Evolutionary conservation across 208 protist species (phyloP), one percentile per base, ranked within the genome.

Genomic region (Hexamita inflata): DNA sequence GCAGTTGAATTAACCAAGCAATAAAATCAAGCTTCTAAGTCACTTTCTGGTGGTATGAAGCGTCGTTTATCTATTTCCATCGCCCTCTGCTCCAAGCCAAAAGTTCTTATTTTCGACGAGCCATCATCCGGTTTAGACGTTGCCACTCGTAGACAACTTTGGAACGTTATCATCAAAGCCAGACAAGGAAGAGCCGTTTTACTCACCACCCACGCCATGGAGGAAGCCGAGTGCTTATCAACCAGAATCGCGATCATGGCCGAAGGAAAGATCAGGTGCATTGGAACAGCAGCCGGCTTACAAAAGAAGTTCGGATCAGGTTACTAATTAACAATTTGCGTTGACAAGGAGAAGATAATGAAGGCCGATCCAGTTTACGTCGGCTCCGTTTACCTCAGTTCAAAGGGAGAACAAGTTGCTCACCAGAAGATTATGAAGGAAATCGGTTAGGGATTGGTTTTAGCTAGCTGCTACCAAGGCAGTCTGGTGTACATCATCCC

Each of bases 21-120:
- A 15, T 19, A 0, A 24, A 42, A 73, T 40, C 38, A 53, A 26
- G 7, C 26, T 13, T 1, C 53, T 1, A 53, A 68, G 2, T 13
- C 26, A 32, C 53, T 83, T 39, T 77, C 75, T 62, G 87, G 88
- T 53, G 89, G 89, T 49, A 86, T 85, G 77, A 84, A 88, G 75
- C 75, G 89, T 58, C 80, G 82, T 30, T 59, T 92, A 13, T 84
- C 74, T 38, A 68, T 91, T 39, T 87, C 81, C 30, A 87, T 89
- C 76, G 77, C 89, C 15, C 77, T 91, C 0, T 81, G 89, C 61
- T 88, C 87, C 32, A 61, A 79, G 41, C 76, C 86, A 26, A 28
- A 68, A 0, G 28, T 91, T 32, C 64, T 90, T 0, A 81, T 88
- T 32, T 75, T 92, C 26, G 89, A 92, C 78, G 88, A 80, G 40